phyloP scores from a whole-genome alignment of 768 basidiomycete species.

The Auricularia heimuer region DNA sequence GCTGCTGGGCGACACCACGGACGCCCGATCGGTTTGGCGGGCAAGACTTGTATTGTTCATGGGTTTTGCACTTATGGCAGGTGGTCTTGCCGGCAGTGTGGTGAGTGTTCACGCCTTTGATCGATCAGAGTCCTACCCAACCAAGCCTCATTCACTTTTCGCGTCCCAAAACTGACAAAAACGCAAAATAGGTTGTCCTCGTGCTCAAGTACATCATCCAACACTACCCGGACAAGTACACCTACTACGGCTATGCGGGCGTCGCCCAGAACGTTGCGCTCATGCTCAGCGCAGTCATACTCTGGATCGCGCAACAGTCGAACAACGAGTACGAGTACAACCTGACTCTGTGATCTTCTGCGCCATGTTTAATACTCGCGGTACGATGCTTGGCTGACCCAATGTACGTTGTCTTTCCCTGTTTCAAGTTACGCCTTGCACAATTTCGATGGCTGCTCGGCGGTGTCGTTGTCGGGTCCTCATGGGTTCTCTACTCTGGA shows the following conservation, averaged over 20 bases:
- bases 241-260: slow-evolving; percentile 90
- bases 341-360: slow-evolving; percentile 46
- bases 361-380: too few relatives aligned
- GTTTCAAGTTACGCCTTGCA: too few relatives aligned
- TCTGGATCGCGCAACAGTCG: slow-evolving; percentile 86
- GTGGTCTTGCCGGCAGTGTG: slow-evolving; percentile 92
- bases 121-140: too few relatives aligned
- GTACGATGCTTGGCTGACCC: too few relatives aligned
- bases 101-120: slow-evolving; percentile 38
- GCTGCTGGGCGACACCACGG: slow-evolving; percentile 16
- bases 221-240: slow-evolving; percentile 61
- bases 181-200: slow-evolving; percentile 55
- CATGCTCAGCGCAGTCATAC: slow-evolving; percentile 75
- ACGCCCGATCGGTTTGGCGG: slow-evolving; percentile 80
- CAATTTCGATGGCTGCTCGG: too few relatives aligned
- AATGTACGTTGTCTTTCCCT: too few relatives aligned
- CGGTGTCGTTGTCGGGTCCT: too few relatives aligned
- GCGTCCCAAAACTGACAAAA: too few relatives aligned
- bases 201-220: slow-evolving; percentile 84
- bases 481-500: too few relatives aligned
- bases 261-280: slow-evolving; percentile 86
- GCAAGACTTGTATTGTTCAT: slow-evolving; percentile 86
- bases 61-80: slow-evolving; percentile 96
- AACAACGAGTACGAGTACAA: slow-evolving; percentile 91
- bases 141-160: too few relatives aligned